phyloP scores from a whole-genome alignment of 176 grass and related monocot species.

The Juncus effusus region DNA sequence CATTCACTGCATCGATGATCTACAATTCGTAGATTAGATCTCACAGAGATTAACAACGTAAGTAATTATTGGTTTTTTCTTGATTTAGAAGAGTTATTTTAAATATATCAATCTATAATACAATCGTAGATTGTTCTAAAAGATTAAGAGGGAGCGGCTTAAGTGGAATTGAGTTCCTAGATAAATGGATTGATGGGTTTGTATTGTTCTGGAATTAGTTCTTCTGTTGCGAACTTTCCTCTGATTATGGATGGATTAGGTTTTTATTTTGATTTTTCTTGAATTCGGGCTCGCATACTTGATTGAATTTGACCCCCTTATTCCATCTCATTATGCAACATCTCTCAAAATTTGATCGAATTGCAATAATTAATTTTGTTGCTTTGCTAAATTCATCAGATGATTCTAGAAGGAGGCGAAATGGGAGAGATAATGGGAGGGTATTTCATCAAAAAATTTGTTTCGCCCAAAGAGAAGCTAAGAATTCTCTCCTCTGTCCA shows the following conservation, averaged over 20 bases:
- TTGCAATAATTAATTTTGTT: too few relatives aligned
- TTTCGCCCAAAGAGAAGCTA: constrained; percentile 29
- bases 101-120: too few relatives aligned
- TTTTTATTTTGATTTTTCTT: not conserved
- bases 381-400: not conserved
- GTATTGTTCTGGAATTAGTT: too few relatives aligned
- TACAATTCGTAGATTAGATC: not conserved
- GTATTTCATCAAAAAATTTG: constrained; percentile 45
- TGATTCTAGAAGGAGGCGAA: constrained; percentile 38
- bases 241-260: not conserved
- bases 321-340: too few relatives aligned
- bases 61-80: too few relatives aligned
- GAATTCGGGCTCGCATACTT: constrained; percentile 1
- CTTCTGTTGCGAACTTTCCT: too few relatives aligned
- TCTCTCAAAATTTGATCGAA: not conserved
- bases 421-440: constrained; percentile 42
- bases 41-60: too few relatives aligned
- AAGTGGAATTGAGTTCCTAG: too few relatives aligned
- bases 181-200: too few relatives aligned
- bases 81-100: too few relatives aligned
- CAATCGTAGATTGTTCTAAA: too few relatives aligned
- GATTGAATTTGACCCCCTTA: not conserved
- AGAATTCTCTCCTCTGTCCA: not conserved
- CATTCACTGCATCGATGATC: not conserved
- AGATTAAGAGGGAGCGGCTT: too few relatives aligned